Conservation (phyloP, 23 red algal species). For the Porphyridium purpureum region DNA sequence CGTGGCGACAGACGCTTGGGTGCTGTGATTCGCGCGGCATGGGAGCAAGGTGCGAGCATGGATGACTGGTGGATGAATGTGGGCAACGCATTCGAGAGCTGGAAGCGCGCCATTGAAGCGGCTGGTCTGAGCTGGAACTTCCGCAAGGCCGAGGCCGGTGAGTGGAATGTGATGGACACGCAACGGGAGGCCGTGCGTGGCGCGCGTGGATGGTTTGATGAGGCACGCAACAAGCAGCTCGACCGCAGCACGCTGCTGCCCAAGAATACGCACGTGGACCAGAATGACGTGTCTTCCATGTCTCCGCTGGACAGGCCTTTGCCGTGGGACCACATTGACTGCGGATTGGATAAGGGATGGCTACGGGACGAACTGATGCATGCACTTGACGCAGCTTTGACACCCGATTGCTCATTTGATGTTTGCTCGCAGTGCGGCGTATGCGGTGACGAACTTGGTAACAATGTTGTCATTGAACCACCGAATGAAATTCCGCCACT, state of each 20-base stretch:
- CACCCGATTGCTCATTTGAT: slow-evolving; percentile 56
- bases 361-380: slow-evolving; percentile 62
- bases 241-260: background rate
- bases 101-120: slow-evolving; percentile 37
- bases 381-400: slow-evolving; percentile 29
- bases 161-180: slow-evolving; percentile 33
- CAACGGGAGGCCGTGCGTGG: slow-evolving; percentile 25
- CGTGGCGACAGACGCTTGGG: slow-evolving; percentile 28
- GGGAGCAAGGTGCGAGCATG: slow-evolving; percentile 39
- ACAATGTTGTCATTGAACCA: slow-evolving; percentile 38
- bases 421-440: slow-evolving; percentile 42
- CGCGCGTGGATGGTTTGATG: slow-evolving; percentile 25
- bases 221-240: background rate
- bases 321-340: slow-evolving; percentile 68
- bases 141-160: slow-evolving; percentile 20
- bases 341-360: slow-evolving; percentile 56
- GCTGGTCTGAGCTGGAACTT: slow-evolving; percentile 38
- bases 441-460: slow-evolving; percentile 36
- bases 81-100: slow-evolving; percentile 31
- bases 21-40: slow-evolving; percentile 24
- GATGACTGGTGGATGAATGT: slow-evolving; percentile 58
- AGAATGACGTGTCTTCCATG: background rate
- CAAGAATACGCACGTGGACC: background rate
- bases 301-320: slow-evolving; percentile 40
- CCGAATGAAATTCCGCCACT: slow-evolving; percentile 26